phyloP scores from a whole-genome alignment of 768 basidiomycete genomes.

The Leccinum subgranulosum region DNA sequence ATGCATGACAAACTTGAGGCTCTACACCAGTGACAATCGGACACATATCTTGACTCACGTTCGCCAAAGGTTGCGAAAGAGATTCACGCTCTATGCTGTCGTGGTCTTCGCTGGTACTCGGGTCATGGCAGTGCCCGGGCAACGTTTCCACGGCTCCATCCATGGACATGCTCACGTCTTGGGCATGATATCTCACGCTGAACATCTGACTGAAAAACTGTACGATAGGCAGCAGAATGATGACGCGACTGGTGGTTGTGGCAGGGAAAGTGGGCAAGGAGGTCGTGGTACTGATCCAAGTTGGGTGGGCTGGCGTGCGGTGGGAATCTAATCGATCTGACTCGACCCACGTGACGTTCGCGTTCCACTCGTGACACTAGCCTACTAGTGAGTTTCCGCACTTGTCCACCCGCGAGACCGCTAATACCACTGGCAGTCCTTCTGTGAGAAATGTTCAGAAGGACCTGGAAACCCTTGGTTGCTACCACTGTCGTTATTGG shows the following conservation, averaged over 20 bases:
- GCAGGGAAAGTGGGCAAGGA: constrained; percentile 4
- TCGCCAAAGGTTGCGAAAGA: constrained; percentile 22
- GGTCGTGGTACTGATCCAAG: constrained; percentile 29
- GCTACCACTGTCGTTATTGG: constrained; percentile 53
- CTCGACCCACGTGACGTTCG: constrained; percentile 19
- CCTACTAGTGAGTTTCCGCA: background rate
- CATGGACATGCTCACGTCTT: constrained; percentile 5
- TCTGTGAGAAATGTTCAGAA: constrained; percentile 49
- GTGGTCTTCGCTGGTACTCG: constrained; percentile 2
- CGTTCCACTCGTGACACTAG: background rate
- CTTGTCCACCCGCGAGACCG: background rate
- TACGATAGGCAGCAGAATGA: background rate
- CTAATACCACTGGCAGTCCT: background rate
- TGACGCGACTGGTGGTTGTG: background rate
- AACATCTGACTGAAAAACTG: constrained; percentile 12
- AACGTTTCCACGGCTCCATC: constrained; percentile 1
- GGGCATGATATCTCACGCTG: constrained; percentile 8
- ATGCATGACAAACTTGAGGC: constrained; percentile 33
- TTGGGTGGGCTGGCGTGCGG: constrained; percentile 6
- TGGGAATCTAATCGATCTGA: constrained; percentile 25
- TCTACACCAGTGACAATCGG: constrained; percentile 24
- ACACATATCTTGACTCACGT: constrained; percentile 37
- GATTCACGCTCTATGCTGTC: constrained; percentile 18
- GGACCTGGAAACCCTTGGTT: constrained; percentile 66
- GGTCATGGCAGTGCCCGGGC: background rate